Evolutionary conservation across 1,139 yeast species (phyloP), one percentile per base, ranked within the genome.

Genomic region (Taiozyma onychis): DNA sequence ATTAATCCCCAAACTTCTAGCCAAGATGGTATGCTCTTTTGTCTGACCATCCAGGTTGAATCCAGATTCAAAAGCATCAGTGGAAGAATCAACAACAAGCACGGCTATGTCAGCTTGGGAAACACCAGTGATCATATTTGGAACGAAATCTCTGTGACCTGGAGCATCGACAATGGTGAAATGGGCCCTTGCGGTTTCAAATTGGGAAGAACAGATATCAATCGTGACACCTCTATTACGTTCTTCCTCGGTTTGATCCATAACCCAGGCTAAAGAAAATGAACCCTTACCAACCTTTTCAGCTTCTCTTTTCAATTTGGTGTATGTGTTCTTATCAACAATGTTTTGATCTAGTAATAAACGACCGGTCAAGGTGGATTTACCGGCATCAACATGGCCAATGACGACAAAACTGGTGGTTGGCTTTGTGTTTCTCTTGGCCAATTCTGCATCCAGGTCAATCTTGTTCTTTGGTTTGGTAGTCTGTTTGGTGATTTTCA

Each of bases 301-400:
- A 47, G 96, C 85, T 61, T 93, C 97, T 57, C 83, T 81, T 50
- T 88, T 81, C 55, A 88, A 72, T 63, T 86, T 88, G 62, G 87
- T 83, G 26, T 91, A 80, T 0, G 89, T 81, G 51, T 83, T 81
- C 45, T 84, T 80, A 60, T 88, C 93, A 6, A 95, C 88, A 2
- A 87, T 85, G 6, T 95, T 91, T 24, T 82, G 72, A 61, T 93
- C 98, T 53, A 84, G 84, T 43, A 95, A 67, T 44, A 95, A 68
- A 51, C 99, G 74, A 9, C 99, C 99, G 81, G 95, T 86, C 37
- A 95, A 72, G 0, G 99, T 95, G 3, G 97, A 89, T 66, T 95
- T 95, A 11, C 99, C 99, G 0, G 98, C 96, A 70, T 95, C 99
- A 21, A 95, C 98, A 70, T 95, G 99, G 3, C 99, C 99, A 54